Evolutionary conservation across 176 grass and related monocot genomes (phyloP).

Genomic region (Aegilops longissima): DNA sequence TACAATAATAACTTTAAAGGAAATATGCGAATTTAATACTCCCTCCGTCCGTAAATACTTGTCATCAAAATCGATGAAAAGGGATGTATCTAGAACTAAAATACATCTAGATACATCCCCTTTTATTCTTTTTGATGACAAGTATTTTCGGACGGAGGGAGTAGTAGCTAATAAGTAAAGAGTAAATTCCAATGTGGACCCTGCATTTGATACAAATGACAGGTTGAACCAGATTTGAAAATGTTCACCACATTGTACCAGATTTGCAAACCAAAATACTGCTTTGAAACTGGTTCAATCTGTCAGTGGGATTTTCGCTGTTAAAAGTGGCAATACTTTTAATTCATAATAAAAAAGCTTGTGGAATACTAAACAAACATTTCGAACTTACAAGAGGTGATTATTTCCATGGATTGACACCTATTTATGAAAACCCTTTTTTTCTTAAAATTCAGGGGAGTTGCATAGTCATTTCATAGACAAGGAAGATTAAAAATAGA

Average conservation of each 20-base stretch:
- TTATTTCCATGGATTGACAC: neutral
- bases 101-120: too few species aligned
- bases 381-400: neutral
- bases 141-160: too few species aligned
- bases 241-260: neutral
- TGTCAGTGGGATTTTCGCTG: neutral
- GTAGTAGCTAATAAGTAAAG: neutral
- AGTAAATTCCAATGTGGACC: neutral
- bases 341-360: neutral
- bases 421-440: constrained; percentile 4
- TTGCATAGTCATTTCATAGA: neutral
- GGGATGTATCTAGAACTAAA: too few species aligned
- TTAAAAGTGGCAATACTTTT: neutral
- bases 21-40: neutral
- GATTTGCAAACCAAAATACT: neutral
- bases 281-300: neutral
- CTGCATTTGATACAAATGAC: neutral
- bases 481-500: neutral
- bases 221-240: neutral
- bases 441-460: constrained; percentile 6
- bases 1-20: neutral
- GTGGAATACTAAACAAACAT: neutral
- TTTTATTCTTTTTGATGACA: too few species aligned
- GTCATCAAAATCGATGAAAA: too few species aligned
- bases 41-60: too few species aligned